Evolutionary conservation across 1,284 basidiomycete species (phyloP).

Genomic region (Irpex sp.): DNA sequence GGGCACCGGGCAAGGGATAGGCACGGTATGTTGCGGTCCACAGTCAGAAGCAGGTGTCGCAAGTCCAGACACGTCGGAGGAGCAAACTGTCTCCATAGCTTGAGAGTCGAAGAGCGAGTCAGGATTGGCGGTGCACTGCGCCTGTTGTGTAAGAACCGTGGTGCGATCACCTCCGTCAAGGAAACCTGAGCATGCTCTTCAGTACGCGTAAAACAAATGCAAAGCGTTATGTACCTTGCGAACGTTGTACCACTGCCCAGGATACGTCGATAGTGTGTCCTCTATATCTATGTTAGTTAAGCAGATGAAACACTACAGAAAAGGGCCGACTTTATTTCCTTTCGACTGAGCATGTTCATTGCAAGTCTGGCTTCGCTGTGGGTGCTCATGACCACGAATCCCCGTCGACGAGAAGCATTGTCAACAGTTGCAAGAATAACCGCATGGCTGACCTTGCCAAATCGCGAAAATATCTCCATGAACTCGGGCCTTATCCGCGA

Average conservation of each 20-base stretch:
- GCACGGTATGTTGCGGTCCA: neutral
- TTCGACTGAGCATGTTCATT: conserved; percentile 62
- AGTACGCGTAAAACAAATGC: neutral
- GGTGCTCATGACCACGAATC: conserved; percentile 74
- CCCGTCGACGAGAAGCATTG: conserved; percentile 73
- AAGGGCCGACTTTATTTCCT: conserved; percentile 55
- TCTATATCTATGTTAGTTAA: conserved; percentile 30
- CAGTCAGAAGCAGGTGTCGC: conserved; percentile 18
- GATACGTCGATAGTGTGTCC: conserved; percentile 72
- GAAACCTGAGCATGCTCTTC: conserved; percentile 46
- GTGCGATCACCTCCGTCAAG: conserved; percentile 74
- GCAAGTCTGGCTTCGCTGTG: conserved; percentile 65
- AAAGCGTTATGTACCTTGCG: conserved; percentile 48
- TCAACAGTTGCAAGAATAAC: conserved; percentile 79
- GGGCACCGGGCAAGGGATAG: conserved; percentile 11
- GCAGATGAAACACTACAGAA: neutral
- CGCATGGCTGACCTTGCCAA: conserved; percentile 64
- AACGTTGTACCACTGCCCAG: conserved; percentile 80
- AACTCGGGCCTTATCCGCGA: conserved; percentile 50
- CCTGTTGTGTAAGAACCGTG: conserved; percentile 45
- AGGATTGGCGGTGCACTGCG: conserved; percentile 32
- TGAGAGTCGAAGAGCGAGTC: conserved; percentile 24
- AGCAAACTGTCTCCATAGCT: conserved; percentile 12
- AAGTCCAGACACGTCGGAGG: conserved; percentile 18
- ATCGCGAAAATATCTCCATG: conserved; percentile 52